Evolutionary conservation across 345 rosid species (phyloP), one percentile per base, ranked within the genome.

Genomic region (Populus alba): DNA sequence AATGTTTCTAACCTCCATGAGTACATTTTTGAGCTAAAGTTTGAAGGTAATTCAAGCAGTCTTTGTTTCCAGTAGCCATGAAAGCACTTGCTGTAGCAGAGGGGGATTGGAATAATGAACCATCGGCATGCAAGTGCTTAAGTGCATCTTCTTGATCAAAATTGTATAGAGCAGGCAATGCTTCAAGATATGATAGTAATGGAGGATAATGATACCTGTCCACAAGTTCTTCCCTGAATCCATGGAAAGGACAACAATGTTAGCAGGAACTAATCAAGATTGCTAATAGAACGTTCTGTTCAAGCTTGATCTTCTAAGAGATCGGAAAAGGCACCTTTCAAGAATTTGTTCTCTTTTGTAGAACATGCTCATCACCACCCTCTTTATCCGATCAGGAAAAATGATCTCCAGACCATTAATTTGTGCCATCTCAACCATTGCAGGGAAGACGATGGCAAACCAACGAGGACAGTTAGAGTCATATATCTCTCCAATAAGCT

Each of bases 51-150:
- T 78, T 68, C 55, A 88, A 81, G 75, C 89, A 83, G 10, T 80
- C 73, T 25, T 43, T 17, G 45, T 91, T 89, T 31, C 90, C 88
- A 0, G 94, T 88, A 20, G 86, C 82, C 85, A 91, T 86, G 76
- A 85, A 91, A 1, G 89, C 93, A 41, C 82, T 35, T 22, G 94
- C 92, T 25, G 94, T 92, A 45, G 97, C 91, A 3, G 94, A 85
- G 16, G 97, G 97, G 6, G 97, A 90, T 45, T 87, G 89, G 84
- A 78, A 90, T 61, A 89, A 68, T 1, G 92, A 89, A 66, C 97
- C 94, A 57, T 88, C 88, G 1, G 4, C n/a, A 29, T 29, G 67
- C 70, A 86, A 74, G 35, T 85, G 77, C 71, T 74, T 76, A 17
- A 61, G 27, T 69, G 82, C 78, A 0, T 59, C 76, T 73, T 90